A percentile compares a stretch with the other conserved stretches of the same genome.
phyloP scores from a whole-genome alignment of 345 rosid genomes.

The Alliaria petiolata region DNA sequence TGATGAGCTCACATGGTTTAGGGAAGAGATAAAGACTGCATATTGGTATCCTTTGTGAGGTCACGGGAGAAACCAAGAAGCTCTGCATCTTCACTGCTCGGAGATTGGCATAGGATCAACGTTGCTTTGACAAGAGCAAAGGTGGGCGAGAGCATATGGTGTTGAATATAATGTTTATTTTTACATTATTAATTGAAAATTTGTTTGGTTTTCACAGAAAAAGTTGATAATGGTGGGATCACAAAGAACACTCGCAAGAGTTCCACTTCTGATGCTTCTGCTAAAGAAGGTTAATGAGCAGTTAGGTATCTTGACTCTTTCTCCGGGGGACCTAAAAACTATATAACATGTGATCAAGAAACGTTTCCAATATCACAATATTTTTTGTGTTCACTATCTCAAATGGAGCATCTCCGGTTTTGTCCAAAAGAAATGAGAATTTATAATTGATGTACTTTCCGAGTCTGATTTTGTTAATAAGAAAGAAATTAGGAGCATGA shows the following conservation, averaged over 20 bases:
- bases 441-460: not conserved
- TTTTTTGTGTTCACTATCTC: not conserved
- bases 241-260: conserved; percentile 61
- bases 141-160: conserved; percentile 38
- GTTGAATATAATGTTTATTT: not conserved
- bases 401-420: not conserved
- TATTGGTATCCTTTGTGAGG: conserved; percentile 81
- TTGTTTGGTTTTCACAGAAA: conserved; percentile 44
- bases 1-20: conserved; percentile 26
- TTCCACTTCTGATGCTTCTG: conserved; percentile 81
- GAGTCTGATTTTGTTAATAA: conserved; percentile 1
- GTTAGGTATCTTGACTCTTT: conserved; percentile 50
- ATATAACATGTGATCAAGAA: not conserved
- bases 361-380: not conserved
- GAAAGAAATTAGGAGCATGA: not conserved
- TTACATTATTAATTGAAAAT: not conserved
- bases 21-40: conserved; percentile 98
- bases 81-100: conserved; percentile 67
- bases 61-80: conserved; percentile 60
- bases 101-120: conserved; percentile 96
- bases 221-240: conserved; percentile 96
- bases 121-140: conserved; percentile 93
- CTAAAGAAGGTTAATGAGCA: conserved; percentile 69
- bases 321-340: conserved; percentile 23
- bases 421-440: not conserved